These are phyloP conservation scores for Saccharum hybrid DNA, from an alignment of 202 grass and related monocot species.

Conservation along the genomic window DNA sequence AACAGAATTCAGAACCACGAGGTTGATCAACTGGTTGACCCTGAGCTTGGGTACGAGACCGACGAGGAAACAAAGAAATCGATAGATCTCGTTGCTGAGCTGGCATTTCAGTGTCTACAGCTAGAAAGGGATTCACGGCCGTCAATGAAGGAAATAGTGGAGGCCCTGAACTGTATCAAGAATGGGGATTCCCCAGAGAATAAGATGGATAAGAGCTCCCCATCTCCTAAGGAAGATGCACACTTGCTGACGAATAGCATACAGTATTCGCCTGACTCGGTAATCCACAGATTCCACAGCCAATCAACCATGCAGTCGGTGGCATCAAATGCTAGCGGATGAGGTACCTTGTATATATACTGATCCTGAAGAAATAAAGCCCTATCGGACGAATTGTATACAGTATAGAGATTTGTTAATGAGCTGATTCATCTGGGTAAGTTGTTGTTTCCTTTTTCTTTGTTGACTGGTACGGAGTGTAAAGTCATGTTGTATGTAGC, in stretches of 20 bases:
- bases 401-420: conserved; percentile 48
- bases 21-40: conserved; percentile 67
- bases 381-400: conserved; percentile 48
- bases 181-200: conserved; percentile 37
- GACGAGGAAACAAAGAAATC: conserved; percentile 48
- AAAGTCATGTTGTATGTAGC: neutral
- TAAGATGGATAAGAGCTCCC: conserved; percentile 6
- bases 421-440: conserved; percentile 27
- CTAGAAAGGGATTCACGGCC: conserved; percentile 71
- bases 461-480: neutral
- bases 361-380: conserved; percentile 31
- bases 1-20: conserved; percentile 71
- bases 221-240: conserved; percentile 46
- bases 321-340: conserved; percentile 59
- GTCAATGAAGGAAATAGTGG: conserved; percentile 74
- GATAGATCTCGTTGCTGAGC: conserved; percentile 62
- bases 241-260: conserved; percentile 47
- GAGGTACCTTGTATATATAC: conserved; percentile 29
- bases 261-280: conserved; percentile 57
- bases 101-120: conserved; percentile 85
- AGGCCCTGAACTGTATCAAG: conserved; percentile 57
- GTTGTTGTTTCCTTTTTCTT: neutral
- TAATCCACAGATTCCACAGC: conserved; percentile 69
- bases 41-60: conserved; percentile 54
- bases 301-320: conserved; percentile 51